Evolutionary conservation across 2,329 filamentous ascomycete species (phyloP), one percentile per base, ranked within the genome.

Genomic region (Dactylellina haptotyla): DNA sequence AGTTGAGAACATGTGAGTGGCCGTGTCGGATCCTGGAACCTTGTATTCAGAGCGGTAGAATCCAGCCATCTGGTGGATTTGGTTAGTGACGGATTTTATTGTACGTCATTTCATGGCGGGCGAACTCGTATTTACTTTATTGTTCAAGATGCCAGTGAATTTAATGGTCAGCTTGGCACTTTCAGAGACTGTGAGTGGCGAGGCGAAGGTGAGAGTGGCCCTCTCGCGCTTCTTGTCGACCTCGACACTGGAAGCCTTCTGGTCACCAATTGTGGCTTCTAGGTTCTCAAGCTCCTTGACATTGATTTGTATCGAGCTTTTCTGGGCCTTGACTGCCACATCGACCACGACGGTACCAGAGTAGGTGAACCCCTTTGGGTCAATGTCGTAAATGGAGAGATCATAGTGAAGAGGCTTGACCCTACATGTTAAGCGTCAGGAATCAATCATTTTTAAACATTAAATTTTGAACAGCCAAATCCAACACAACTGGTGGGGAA

Each of bases 1-100:
- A 53, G 95, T 99, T 84, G 92, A 96, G 81, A 97, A 84, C 91
- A 94, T 93, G 77, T 83, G 76, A 20, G 77, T 76, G 2, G 56
- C 37, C 14, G 75, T 70, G 28, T 76, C 71, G 28, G 71, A 74
- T 6, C 76, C 74, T 16, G 41, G 64, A 16, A 93, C 92, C 84
- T 92, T 96, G 83, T 99, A 99, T 83, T 95, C 93, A 79, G 91
- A 93, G 76, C 93, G 89, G 82, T 95, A 97, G 84, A 97, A 97
- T 41, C 93, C 93, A 70, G 91, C 90, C 92, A 97, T 96, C 76
- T 78, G 39, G n/a, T n/a, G n/a, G n/a, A n/a, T n/a, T n/a, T n/a
- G n/a, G 9, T 23, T 18, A 26, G 20, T 4, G 4, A 50, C 46
- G 16, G 10, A 3, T 28, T 26, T n/a, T 9, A 26, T 28, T 12